These are phyloP conservation scores for Cytospora schulzeri DNA, from an alignment of 2,329 filamentous ascomycete species.

Conservation along the genomic window DNA sequence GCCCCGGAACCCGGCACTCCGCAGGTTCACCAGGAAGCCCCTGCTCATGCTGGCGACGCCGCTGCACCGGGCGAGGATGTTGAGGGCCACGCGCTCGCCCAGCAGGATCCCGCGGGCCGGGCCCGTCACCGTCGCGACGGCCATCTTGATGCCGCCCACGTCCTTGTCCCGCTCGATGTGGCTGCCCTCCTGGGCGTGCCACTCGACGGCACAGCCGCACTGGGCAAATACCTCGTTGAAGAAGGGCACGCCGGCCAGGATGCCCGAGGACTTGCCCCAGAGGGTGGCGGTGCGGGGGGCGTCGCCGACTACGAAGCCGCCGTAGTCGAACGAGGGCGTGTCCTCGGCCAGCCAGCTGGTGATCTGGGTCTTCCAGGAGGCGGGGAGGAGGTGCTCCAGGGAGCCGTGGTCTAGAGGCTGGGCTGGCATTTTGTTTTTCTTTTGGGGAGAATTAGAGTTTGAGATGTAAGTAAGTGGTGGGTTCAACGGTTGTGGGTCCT, in stretches of 20 bases:
- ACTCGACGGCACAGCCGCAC: conserved; percentile 87
- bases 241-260: conserved; percentile 91
- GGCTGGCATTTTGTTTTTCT: conserved; percentile 23
- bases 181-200: conserved; percentile 78
- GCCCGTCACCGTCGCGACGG: conserved; percentile 80
- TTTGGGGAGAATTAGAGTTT: too few species aligned
- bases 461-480: too few species aligned
- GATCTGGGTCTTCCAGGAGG: conserved; percentile 80
- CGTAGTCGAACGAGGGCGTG: conserved; percentile 95
- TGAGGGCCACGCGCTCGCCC: conserved; percentile 92
- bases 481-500: conserved; percentile 9
- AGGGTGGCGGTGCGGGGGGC: conserved; percentile 64
- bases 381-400: conserved; percentile 73
- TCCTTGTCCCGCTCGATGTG: conserved; percentile 53
- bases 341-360: conserved; percentile 91
- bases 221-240: conserved; percentile 92
- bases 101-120: conserved; percentile 79
- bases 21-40: conserved; percentile 56
- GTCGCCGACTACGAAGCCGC: conserved; percentile 91
- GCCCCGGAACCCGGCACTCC: conserved; percentile 73
- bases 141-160: conserved; percentile 46
- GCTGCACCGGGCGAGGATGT: conserved; percentile 86
- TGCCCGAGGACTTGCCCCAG: conserved; percentile 71
- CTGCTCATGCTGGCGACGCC: conserved; percentile 77
- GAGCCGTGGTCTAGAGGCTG: conserved; percentile 44